Evolutionary conservation across 164 flowering plant genomes (phyloP).

Genomic region (Magnolia changhungtana): DNA sequence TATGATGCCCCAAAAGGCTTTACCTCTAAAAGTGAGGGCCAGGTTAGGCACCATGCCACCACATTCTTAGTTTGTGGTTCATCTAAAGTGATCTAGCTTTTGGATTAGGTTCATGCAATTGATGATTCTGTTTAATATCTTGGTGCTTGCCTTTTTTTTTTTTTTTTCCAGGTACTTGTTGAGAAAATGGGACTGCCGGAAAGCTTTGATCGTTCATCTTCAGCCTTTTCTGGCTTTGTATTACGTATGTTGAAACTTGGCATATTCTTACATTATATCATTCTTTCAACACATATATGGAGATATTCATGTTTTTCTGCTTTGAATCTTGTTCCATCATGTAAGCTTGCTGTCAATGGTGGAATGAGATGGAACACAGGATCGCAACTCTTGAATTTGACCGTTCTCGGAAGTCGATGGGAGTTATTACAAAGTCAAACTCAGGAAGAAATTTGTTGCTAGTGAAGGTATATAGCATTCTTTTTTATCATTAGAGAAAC

Average conservation of each 20-base stretch:
- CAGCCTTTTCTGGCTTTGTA: slow-evolving; percentile 25
- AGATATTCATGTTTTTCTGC: slow-evolving; percentile 1
- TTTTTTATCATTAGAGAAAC: neutral
- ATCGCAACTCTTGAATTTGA: slow-evolving; percentile 98
- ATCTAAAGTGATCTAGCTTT: too few species aligned
- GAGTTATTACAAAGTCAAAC: slow-evolving; percentile 67
- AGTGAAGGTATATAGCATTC: slow-evolving; percentile 58
- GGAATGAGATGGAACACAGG: slow-evolving; percentile 54
- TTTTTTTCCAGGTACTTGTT: slow-evolving; percentile 61
- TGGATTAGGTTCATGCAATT: too few species aligned
- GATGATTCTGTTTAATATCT: neutral
- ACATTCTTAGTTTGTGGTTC: too few species aligned
- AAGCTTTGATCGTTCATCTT: slow-evolving; percentile 32
- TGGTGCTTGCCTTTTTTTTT: neutral
- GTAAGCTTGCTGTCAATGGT: slow-evolving; percentile 56
- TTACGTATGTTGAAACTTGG: slow-evolving; percentile 44
- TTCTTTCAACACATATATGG: neutral
- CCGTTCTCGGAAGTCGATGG: slow-evolving; percentile 95
- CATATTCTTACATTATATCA: neutral
- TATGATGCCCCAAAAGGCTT: too few species aligned
- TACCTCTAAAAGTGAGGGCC: too few species aligned
- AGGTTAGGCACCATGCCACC: too few species aligned
- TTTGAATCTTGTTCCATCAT: slow-evolving; percentile 8
- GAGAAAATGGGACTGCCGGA: slow-evolving; percentile 93
- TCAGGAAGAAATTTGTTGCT: slow-evolving; percentile 69